Base-by-base conservation (phyloP, 73 alveolate species). In the Paramecium sexaurelia region DNA sequence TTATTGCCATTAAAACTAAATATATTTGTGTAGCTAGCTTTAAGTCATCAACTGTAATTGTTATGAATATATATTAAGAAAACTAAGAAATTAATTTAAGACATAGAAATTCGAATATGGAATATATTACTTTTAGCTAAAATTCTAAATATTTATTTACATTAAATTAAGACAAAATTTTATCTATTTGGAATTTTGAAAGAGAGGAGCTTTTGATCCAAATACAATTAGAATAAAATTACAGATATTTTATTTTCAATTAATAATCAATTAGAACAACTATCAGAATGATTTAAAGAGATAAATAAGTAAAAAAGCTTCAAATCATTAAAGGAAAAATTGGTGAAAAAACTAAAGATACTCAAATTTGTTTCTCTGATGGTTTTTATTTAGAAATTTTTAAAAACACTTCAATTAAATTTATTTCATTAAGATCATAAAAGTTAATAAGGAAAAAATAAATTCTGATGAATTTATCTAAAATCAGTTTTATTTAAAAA, bases 71-170 rank as follows among this genome's bases (percentile, higher is more conserved):
- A 1, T 17, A 51, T 4, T 20, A 51, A 51, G 67, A 51, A n/a
- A 51, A 51, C 15, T 26, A 51, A 17, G 32, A 15, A 7, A 61
- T 61, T 61, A 61, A 9, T 61, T 61, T 61, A 32, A 61, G 83
- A 6, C 83, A 61, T 61, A 11, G 24, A 29, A 29, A 32, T 29
- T 29, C 83, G 24, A 22, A 61, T 26, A 29, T 61, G 8, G 7
- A 61, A 61, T 29, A 13, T 26, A 61, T 61, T 8, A 24, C 39
- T 24, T 61, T 61, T 32, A 61, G 83, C 26, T 2, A 26, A 3
- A 10, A 61, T 61, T 61, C 83, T 61, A 26, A 61, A 61, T 61
- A 61, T 61, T 32, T 61, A 11, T 61, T 26, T 61, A 61, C 83
- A 1, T 1, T 61, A 29, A 61, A 32, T 61, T 9, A 24, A 32